A percentile compares a stretch with the other conserved stretches of the same genome.
Evolutionary conservation across 176 grass and related monocot species (phyloP).

Genomic region (Aegilops tauschii): DNA sequence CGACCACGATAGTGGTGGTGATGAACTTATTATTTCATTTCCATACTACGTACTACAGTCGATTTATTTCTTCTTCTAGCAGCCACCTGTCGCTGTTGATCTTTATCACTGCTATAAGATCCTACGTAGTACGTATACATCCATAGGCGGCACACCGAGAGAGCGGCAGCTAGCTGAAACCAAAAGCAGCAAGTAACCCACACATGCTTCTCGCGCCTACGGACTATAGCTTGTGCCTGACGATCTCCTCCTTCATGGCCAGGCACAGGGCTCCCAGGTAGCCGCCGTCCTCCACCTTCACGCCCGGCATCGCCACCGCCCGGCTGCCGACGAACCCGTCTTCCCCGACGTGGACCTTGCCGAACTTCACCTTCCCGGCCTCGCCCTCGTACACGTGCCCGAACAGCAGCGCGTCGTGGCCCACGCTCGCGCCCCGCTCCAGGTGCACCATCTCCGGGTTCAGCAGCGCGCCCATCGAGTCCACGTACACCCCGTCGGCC

Average conservation of each 20-base stretch:
- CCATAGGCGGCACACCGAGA: neutral
- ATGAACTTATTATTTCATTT: neutral
- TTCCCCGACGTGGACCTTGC: conserved; percentile 38
- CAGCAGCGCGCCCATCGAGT: conserved; percentile 61
- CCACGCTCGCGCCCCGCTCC: conserved; percentile 47
- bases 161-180: neutral
- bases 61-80: conserved; percentile 30
- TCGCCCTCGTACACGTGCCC: conserved; percentile 75
- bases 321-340: conserved; percentile 60
- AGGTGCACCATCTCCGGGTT: conserved; percentile 77
- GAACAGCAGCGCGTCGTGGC: conserved; percentile 62
- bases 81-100: conserved; percentile 21
- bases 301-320: conserved; percentile 62
- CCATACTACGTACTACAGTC: neutral
- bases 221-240: conserved; percentile 37
- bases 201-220: neutral
- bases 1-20: neutral
- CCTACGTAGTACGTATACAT: neutral
- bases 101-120: conserved; percentile 2
- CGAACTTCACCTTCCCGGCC: conserved; percentile 60
- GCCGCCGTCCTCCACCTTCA: conserved; percentile 51
- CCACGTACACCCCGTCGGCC: conserved; percentile 44
- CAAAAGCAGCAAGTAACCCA: neutral
- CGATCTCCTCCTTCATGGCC: conserved; percentile 70
- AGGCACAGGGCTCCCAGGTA: conserved; percentile 46